These are phyloP conservation scores for Mercurialis annua DNA, from an alignment of 345 rosid genomes.

Conservation along the genomic window DNA sequence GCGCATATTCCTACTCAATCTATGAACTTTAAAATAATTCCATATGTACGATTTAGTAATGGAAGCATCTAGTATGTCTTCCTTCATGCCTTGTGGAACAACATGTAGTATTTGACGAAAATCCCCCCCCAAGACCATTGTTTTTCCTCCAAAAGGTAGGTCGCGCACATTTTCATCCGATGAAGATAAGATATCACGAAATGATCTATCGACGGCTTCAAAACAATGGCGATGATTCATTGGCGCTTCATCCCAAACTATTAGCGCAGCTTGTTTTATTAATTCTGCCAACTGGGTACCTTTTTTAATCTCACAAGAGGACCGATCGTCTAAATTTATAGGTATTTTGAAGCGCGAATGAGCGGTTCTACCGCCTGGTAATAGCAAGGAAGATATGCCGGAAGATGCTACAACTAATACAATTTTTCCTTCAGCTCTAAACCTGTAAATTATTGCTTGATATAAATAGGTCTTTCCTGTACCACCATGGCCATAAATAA, in stretches of 20 bases:
- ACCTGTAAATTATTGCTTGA: not conserved
- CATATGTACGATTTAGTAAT: not conserved
- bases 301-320: not conserved
- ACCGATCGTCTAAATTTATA: not conserved
- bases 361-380: not conserved
- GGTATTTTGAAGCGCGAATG: constrained; percentile 11
- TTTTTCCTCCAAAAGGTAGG: not conserved
- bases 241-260: not conserved
- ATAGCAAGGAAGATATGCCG: not conserved
- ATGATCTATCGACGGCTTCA: not conserved
- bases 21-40: not conserved
- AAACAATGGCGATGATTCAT: not conserved
- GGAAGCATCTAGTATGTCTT: not conserved
- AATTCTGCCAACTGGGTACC: not conserved
- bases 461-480: not conserved
- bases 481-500: not conserved
- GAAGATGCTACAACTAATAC: not conserved
- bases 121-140: not conserved
- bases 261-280: not conserved
- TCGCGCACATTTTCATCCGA: not conserved
- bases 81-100: not conserved
- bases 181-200: not conserved
- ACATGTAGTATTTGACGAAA: not conserved
- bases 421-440: not conserved
- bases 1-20: no score